Evolutionary conservation across 768 basidiomycete species (phyloP), one percentile per base, ranked within the genome.

Genomic region (Leucogyrophana mollusca): DNA sequence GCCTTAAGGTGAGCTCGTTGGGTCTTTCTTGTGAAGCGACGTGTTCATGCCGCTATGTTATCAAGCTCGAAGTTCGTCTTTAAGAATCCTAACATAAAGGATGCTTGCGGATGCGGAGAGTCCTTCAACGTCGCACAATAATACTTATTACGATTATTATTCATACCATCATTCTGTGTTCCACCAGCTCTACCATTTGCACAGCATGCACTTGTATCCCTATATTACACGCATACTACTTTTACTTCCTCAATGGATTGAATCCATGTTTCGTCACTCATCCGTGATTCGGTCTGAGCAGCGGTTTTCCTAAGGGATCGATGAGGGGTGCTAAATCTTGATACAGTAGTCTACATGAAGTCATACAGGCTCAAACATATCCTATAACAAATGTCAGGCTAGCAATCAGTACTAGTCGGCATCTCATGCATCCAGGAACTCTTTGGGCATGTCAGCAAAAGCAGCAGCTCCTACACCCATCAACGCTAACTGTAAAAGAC

Each of bases 81-180:
- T 68, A 81, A 85, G 70, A 94, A 95, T 61, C 93, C 93, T 6
- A 96, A 96, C 66, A 85, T 95, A 67, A 89, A 85, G 70, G 93
- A 94, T 59, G 90, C 91, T 6, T 96, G 93, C 65, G 93, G 93
- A 42, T 95, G 93, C 59, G 93, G 93, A 51, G 93, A 95, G 71
- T 94, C 91, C 1, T 94, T 93, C 69, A 87, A 79, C 38, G 80
- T 91, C 35, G 20, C 52, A 57, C 9, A 41, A 34, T 60, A 56
- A 30, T 41, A 47, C 40, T 48, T 24, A 16, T 40, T 35, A 47
- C 27, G 37, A 56, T 24, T 23, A 23, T 47, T 34, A 5, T 49
- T 20, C 45, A 37, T 50, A 56, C 20, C 40, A 17, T 46, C 25
- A 20, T 22, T 6, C 9, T 3, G 3, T 41, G 23, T 36, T 43